Conservation (phyloP, 169 alveolate genomes). For the Plasmodium blacklocki region DNA sequence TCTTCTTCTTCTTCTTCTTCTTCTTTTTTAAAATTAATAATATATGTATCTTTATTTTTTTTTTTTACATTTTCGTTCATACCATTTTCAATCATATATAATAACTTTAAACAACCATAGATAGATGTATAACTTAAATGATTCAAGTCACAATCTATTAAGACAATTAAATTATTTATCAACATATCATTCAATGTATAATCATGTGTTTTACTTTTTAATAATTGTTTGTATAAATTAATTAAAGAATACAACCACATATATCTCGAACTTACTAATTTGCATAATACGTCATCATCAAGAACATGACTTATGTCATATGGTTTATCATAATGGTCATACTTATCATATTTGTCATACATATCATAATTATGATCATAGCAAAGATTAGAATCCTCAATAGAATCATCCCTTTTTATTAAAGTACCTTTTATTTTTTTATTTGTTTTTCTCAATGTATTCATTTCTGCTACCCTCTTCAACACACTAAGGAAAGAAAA, state of each 20-base stretch:
- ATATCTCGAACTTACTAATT: no score
- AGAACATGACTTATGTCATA: not conserved
- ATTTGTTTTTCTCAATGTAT: no score
- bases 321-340: no score
- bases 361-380: no score
- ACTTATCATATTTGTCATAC: no score
- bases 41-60: not conserved
- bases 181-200: constrained; percentile 11
- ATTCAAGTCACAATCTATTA: not conserved
- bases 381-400: no score
- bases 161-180: not conserved
- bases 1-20: no score
- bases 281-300: not conserved
- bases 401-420: no score
- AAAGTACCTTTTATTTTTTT: no score
- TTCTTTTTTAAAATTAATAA: no score
- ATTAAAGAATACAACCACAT: not conserved
- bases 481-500: not conserved
- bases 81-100: not conserved
- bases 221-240: constrained; percentile 4
- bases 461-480: not conserved
- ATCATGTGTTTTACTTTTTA: constrained; percentile 40
- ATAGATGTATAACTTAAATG: not conserved
- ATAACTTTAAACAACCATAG: constrained; percentile 8
- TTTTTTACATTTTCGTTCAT: not conserved